Percentiles rank a stretch among this genome's conserved stretches.
Conservation (phyloP, 2,329 filamentous ascomycete species). For the Exophiala sideris region DNA sequence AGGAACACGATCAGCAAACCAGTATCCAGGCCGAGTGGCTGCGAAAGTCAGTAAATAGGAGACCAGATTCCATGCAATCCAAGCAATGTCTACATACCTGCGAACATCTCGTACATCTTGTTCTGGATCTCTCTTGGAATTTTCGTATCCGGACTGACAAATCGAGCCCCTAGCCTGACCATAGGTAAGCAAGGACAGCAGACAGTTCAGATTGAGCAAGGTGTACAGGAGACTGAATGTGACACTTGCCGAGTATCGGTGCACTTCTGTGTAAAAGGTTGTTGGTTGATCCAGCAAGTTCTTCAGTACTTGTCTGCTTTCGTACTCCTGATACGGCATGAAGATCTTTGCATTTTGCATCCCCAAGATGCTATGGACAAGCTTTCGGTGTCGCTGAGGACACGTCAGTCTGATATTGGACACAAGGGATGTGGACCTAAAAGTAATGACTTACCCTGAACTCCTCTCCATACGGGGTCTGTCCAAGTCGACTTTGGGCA, state of each 20-base stretch:
- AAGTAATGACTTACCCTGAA: slow-evolving; percentile 6
- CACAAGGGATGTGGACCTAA: not conserved
- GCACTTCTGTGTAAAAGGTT: slow-evolving; percentile 4
- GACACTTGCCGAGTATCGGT: slow-evolving; percentile 9
- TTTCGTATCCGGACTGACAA: slow-evolving; percentile 1
- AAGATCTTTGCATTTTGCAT: slow-evolving; percentile 9
- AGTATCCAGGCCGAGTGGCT: slow-evolving; percentile 15
- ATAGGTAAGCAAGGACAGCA: not conserved
- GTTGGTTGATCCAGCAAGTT: slow-evolving; percentile 2
- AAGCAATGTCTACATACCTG: not conserved
- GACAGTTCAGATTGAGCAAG: not conserved
- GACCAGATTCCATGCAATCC: too few relatives aligned
- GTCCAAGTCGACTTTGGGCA: slow-evolving; percentile 5
- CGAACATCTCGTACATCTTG: slow-evolving; percentile 9
- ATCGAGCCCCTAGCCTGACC: slow-evolving; percentile 13
- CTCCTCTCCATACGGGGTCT: slow-evolving; percentile 13
- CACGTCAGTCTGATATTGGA: not conserved
- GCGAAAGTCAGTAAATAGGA: not conserved
- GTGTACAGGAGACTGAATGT: slow-evolving; percentile 17
- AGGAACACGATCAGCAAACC: slow-evolving; percentile 44
- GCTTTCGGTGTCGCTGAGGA: slow-evolving; percentile 14
- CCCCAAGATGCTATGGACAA: slow-evolving; percentile 5
- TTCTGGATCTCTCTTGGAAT: slow-evolving; percentile 12
- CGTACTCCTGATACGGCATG: slow-evolving; percentile 7
- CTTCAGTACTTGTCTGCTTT: slow-evolving; percentile 7